These are phyloP conservation scores for Curvularia lunata DNA, from an alignment of 2,329 filamentous ascomycete species.

Conservation along the genomic window DNA sequence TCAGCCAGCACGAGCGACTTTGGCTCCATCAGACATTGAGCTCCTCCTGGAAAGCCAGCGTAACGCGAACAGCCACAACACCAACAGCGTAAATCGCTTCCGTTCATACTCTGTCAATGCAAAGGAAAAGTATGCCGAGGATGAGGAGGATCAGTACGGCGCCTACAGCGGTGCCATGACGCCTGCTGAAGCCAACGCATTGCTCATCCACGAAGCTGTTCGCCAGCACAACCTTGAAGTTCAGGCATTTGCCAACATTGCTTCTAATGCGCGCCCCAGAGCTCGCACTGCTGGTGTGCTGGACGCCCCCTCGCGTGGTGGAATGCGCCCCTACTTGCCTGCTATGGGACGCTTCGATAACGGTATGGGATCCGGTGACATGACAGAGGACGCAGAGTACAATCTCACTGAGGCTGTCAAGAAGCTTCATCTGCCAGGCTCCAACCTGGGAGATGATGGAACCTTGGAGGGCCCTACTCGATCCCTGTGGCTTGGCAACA, in stretches of 20 bases:
- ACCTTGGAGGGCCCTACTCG: slow-evolving; percentile 88
- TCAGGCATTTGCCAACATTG: slow-evolving; percentile 87
- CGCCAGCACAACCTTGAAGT: slow-evolving; percentile 92
- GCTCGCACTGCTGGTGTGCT: slow-evolving; percentile 91
- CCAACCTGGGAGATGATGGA: slow-evolving; percentile 76
- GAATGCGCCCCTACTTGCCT: slow-evolving; percentile 73
- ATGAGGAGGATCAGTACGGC: slow-evolving; percentile 76
- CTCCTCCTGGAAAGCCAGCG: slow-evolving; percentile 59
- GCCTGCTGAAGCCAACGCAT: slow-evolving; percentile 64
- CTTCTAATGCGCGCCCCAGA: slow-evolving; percentile 79
- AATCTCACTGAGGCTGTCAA: slow-evolving; percentile 83
- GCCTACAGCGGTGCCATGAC: slow-evolving; percentile 66
- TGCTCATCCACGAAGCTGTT: slow-evolving; percentile 73
- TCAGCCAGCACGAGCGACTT: slow-evolving; percentile 75
- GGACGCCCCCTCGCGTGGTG: slow-evolving; percentile 73
- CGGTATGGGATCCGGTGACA: slow-evolving; percentile 75
- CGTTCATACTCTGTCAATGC: slow-evolving; percentile 98
- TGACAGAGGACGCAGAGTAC: slow-evolving; percentile 78
- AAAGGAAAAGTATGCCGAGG: slow-evolving; percentile 94
- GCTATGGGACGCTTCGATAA: slow-evolving; percentile 63
- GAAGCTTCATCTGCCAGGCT: slow-evolving; percentile 64
- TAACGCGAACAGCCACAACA: slow-evolving; percentile 62
- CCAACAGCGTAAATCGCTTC: slow-evolving; percentile 81
- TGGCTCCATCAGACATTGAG: slow-evolving; percentile 67
- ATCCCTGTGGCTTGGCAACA: slow-evolving; percentile 95